Base-by-base conservation (phyloP, 1,284 basidiomycete genomes). In the Wolfiporia cocos region DNA sequence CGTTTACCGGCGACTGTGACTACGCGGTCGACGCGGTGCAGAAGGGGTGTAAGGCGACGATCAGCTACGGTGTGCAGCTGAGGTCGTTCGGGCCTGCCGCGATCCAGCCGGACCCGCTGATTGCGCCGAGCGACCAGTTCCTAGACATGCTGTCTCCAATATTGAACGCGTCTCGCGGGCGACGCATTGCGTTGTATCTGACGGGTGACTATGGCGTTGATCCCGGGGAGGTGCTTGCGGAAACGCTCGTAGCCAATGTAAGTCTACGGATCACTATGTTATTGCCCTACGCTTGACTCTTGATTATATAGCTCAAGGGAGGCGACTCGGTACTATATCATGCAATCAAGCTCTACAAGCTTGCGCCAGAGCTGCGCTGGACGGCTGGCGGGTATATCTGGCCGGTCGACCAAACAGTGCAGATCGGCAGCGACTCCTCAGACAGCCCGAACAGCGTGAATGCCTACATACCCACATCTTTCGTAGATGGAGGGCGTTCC, bases 351-450 rank as follows among this genome's bases (percentile, higher is more conserved):
- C 60, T 81, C 20, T 87, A 80, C 66, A 86, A 86, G 49, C 75
- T 89, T 28, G 59, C 66, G 2, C 82, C 84, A 0, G 82, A 84
- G 49, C 70, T 89, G 1, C 80, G 83, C 42, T 89, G 85, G 81
- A 77, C 78, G 17, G 86, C 86, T 20, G 85, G 85, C 4, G 83
- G 84, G 11, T 86, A 82, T 59, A 71, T 89, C 47, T 89, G 86
- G 86, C 79, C 85, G 2, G 70, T 78, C 24, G 81, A 85, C 51
- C 74, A 75, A 42, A 72, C 74, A 0, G 81, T 87, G 10, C 80
- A 86, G 52, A 73, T 78, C 49, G 69, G 70, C 26, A 67, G 64
- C 46, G 76, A 77, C 36, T 62, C 68, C 39, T 56, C 63, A 21
- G 65, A 68, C 11, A 57, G 66, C 28, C 63, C 64, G 23, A 61